A percentile compares a stretch with the other conserved stretches of the same genome.
These are phyloP conservation scores for Trichosporon sp. DNA, from an alignment of 1,284 basidiomycete genomes.

Conservation along the genomic window DNA sequence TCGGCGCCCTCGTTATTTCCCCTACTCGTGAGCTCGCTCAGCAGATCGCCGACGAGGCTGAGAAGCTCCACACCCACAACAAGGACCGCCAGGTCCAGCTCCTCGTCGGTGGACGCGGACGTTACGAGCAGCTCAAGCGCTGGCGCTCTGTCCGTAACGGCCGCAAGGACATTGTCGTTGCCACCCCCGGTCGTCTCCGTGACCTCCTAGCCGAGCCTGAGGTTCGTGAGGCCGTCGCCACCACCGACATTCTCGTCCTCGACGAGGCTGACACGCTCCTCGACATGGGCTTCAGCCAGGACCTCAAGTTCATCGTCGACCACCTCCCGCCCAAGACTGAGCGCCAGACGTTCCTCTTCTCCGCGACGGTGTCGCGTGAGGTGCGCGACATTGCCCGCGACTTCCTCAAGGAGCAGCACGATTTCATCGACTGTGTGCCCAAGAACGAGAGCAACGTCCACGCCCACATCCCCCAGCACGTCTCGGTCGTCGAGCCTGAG, in stretches of 20 bases:
- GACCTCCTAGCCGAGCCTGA: slow-evolving; percentile 72
- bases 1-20: slow-evolving; percentile 82
- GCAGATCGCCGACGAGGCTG: slow-evolving; percentile 87
- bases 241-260: slow-evolving; percentile 72
- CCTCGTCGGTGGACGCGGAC: slow-evolving; percentile 78
- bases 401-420: slow-evolving; percentile 66
- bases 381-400: slow-evolving; percentile 59
- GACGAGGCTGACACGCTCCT: slow-evolving; percentile 96
- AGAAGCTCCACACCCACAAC: slow-evolving; percentile 69
- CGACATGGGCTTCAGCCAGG: slow-evolving; percentile 93
- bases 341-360: slow-evolving; percentile 92
- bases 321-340: slow-evolving; percentile 64
- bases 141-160: slow-evolving; percentile 68
- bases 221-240: slow-evolving; percentile 63
- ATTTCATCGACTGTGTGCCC: slow-evolving; percentile 65
- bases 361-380: slow-evolving; percentile 77
- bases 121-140: slow-evolving; percentile 59
- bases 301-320: slow-evolving; percentile 74
- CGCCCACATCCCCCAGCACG: slow-evolving; percentile 78
- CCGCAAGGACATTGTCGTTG: slow-evolving; percentile 83
- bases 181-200: slow-evolving; percentile 85
- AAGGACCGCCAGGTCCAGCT: slow-evolving; percentile 70
- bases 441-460: slow-evolving; percentile 67
- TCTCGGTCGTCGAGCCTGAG: slow-evolving; percentile 71
- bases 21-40: slow-evolving; percentile 93